Percentiles rank a stretch among this genome's conserved stretches.
Conservation (phyloP, 208 protist species). For the Trichomonas vaginalis region DNA sequence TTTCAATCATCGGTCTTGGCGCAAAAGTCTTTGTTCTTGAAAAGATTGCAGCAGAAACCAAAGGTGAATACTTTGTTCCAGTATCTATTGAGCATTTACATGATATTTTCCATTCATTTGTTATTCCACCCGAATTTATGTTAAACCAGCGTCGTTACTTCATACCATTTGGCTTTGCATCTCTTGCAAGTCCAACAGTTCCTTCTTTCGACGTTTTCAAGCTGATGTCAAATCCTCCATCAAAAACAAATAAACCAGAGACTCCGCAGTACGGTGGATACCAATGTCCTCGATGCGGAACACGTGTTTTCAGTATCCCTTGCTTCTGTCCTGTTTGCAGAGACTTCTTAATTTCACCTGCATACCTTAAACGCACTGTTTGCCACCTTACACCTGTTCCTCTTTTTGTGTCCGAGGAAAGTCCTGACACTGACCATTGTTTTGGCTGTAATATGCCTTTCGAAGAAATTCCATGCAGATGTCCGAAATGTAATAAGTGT, state of each 20-base stretch:
- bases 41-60: not conserved
- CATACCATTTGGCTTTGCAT: not conserved
- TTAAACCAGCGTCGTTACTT: not conserved
- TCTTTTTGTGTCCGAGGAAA: not conserved
- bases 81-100: not conserved
- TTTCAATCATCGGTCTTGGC: not conserved
- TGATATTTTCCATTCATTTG: not conserved
- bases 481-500: not conserved
- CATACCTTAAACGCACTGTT: not conserved
- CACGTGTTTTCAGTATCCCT: not conserved
- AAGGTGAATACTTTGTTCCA: not conserved
- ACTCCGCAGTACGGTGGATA: not conserved
- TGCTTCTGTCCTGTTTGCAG: not conserved
- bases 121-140: not conserved
- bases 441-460: not conserved
- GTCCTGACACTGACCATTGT: not conserved
- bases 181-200: not conserved
- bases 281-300: not conserved
- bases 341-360: not conserved
- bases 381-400: not conserved
- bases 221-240: not conserved
- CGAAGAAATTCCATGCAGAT: not conserved
- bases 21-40: not conserved
- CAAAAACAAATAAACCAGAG: not conserved
- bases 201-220: not conserved